phyloP scores from a whole-genome alignment of 768 basidiomycete species.

The Pisolithus orientalis region DNA sequence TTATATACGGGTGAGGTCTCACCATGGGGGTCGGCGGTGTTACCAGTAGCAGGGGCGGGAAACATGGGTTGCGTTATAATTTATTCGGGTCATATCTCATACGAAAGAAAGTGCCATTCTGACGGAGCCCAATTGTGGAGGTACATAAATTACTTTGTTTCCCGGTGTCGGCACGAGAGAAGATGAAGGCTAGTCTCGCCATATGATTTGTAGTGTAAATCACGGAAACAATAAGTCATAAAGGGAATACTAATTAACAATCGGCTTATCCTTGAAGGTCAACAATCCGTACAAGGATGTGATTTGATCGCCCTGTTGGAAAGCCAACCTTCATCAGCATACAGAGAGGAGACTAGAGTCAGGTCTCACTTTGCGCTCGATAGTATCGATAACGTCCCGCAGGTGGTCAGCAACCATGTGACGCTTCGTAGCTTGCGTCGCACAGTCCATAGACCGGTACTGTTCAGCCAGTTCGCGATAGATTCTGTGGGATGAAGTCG shows the following conservation, averaged over 20 bases:
- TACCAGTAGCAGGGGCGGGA: too few species aligned
- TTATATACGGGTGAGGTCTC: too few species aligned
- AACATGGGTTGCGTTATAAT: too few species aligned
- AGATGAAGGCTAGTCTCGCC: not conserved
- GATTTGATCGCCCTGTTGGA: slow-evolving; percentile 80
- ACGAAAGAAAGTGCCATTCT: too few species aligned
- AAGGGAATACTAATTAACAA: not conserved
- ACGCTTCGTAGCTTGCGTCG: slow-evolving; percentile 72
- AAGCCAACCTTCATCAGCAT: not conserved
- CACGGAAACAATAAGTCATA: not conserved
- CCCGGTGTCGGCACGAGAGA: not conserved
- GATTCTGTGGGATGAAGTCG: slow-evolving; percentile 45
- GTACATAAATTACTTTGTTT: too few species aligned
- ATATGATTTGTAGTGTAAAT: not conserved
- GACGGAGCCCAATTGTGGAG: too few species aligned
- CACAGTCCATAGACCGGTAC: slow-evolving; percentile 86
- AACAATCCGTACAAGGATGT: slow-evolving; percentile 85
- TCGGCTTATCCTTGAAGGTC: slow-evolving; percentile 64
- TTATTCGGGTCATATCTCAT: too few species aligned
- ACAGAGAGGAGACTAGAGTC: not conserved
- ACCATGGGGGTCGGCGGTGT: too few species aligned
- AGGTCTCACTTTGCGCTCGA: slow-evolving; percentile 78
- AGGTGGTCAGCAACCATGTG: slow-evolving; percentile 86
- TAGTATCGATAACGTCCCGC: slow-evolving; percentile 82
- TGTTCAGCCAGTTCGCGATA: slow-evolving; percentile 89